Evolutionary conservation across 108 stramenopile genomes (phyloP).

Genomic region (Fragilaria crotonensis): DNA sequence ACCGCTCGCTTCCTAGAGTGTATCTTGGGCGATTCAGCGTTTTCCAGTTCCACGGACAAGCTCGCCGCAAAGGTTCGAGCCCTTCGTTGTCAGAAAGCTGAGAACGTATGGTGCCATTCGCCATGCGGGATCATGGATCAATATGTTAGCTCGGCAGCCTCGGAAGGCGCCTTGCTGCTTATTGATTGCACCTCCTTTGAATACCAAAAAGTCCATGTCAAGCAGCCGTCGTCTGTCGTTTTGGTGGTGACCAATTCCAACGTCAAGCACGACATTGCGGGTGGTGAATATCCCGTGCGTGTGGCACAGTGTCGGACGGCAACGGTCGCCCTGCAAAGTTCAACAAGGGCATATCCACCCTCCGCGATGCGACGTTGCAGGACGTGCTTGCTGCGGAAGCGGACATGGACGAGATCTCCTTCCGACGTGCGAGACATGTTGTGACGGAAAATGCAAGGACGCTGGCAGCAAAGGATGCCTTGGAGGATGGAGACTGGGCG

Average conservation of each 20-base stretch:
- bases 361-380: slow-evolving; percentile 86
- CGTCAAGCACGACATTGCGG: slow-evolving; percentile 83
- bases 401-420: slow-evolving; percentile 52
- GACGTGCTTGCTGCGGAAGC: slow-evolving; percentile 71
- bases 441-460: slow-evolving; percentile 90
- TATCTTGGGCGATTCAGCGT: slow-evolving; percentile 44
- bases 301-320: slow-evolving; percentile 84
- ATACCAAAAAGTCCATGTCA: slow-evolving; percentile 48
- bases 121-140: slow-evolving; percentile 95
- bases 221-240: slow-evolving; percentile 20
- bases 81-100: slow-evolving; percentile 85
- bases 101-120: slow-evolving; percentile 83
- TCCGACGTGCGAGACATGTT: slow-evolving; percentile 83
- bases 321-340: slow-evolving; percentile 53
- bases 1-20: slow-evolving; percentile 67
- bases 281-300: slow-evolving; percentile 86
- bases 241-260: slow-evolving; percentile 90
- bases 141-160: slow-evolving; percentile 61
- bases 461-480: slow-evolving; percentile 53
- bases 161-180: slow-evolving; percentile 60
- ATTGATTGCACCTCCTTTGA: slow-evolving; percentile 86
- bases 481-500: slow-evolving; percentile 71
- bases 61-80: slow-evolving; percentile 36
- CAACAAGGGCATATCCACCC: slow-evolving; percentile 25
- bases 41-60: slow-evolving; percentile 25